phyloP scores from a whole-genome alignment of 257 asterid genomes.

The Perilla frutescens region DNA sequence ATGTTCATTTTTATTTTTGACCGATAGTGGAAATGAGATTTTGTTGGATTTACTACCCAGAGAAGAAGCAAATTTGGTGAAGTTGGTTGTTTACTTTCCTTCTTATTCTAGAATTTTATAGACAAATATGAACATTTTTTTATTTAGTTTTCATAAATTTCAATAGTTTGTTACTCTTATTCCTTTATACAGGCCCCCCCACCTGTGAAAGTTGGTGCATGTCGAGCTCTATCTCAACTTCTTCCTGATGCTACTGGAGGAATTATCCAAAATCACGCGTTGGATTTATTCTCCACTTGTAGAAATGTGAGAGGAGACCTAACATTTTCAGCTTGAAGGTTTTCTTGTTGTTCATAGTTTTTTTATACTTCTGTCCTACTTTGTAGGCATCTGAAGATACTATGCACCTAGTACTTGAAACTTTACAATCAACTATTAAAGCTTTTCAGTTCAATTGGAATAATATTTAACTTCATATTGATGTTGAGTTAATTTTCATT shows the following conservation, averaged over 20 bases:
- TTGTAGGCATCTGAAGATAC: constrained; percentile 96
- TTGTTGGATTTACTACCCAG: neutral
- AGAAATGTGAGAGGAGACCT: constrained; percentile 60
- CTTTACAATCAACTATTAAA: constrained; percentile 80
- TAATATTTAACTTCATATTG: constrained; percentile 10
- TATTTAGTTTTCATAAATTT: constrained; percentile 25
- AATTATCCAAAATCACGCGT: constrained; percentile 66
- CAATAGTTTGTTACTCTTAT: constrained; percentile 23
- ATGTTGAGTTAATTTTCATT: constrained; percentile 26
- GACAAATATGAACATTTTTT: too few species aligned
- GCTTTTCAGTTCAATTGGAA: constrained; percentile 68
- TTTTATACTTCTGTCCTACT: constrained; percentile 36
- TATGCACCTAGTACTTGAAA: constrained; percentile 95
- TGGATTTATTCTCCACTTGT: constrained; percentile 79
- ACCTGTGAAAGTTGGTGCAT: constrained; percentile 95
- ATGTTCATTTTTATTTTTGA: neutral
- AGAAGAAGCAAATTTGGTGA: constrained; percentile 1
- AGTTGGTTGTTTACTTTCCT: neutral
- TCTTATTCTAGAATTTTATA: neutral
- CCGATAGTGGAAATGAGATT: constrained; percentile 1
- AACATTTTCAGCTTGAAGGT: constrained; percentile 16
- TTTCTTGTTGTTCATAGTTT: constrained; percentile 27
- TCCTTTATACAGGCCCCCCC: constrained; percentile 70
- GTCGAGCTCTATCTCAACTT: constrained; percentile 90
- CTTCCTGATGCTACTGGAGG: constrained; percentile 71